Conservation (phyloP, 2,329 filamentous ascomycete species). For the Aureobasidium sp. region DNA sequence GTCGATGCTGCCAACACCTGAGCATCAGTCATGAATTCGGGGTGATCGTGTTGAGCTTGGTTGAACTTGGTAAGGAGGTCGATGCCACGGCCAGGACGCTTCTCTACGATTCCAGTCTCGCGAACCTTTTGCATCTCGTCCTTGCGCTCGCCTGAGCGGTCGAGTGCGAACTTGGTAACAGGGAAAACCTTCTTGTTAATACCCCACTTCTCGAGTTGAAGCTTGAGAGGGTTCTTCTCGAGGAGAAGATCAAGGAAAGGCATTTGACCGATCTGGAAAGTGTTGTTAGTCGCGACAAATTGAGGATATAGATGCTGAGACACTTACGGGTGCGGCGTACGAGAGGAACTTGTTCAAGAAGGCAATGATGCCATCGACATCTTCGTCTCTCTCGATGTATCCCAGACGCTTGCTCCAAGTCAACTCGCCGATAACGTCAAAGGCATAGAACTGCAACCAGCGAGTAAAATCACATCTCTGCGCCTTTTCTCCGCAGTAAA, state of each 20-base stretch:
- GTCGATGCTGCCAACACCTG: constrained; percentile 64
- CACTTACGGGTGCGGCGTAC: constrained; percentile 61
- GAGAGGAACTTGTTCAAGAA: constrained; percentile 59
- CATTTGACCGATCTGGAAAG: constrained; percentile 60
- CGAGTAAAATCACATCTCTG: constrained; percentile 56
- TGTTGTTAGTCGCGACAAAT: neutral
- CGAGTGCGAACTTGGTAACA: constrained; percentile 63
- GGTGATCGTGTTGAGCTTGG: constrained; percentile 58
- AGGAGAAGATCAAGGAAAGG: constrained; percentile 62
- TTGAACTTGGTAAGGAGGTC: constrained; percentile 69
- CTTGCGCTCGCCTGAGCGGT: constrained; percentile 59
- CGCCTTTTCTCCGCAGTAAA: constrained; percentile 32
- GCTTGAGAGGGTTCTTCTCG: constrained; percentile 67
- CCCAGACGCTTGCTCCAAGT: constrained; percentile 70
- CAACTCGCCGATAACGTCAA: constrained; percentile 72
- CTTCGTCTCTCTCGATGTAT: constrained; percentile 66
- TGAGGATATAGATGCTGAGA: neutral
- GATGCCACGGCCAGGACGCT: constrained; percentile 35
- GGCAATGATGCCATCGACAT: constrained; percentile 65
- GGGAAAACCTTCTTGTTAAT: constrained; percentile 63
- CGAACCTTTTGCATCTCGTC: constrained; percentile 45
- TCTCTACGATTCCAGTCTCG: constrained; percentile 30
- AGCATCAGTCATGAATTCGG: constrained; percentile 63
- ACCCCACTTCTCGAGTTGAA: constrained; percentile 60
- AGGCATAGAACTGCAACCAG: constrained; percentile 76